Conservation (phyloP, 768 basidiomycete genomes). For the Hemileccinum impolitum region DNA sequence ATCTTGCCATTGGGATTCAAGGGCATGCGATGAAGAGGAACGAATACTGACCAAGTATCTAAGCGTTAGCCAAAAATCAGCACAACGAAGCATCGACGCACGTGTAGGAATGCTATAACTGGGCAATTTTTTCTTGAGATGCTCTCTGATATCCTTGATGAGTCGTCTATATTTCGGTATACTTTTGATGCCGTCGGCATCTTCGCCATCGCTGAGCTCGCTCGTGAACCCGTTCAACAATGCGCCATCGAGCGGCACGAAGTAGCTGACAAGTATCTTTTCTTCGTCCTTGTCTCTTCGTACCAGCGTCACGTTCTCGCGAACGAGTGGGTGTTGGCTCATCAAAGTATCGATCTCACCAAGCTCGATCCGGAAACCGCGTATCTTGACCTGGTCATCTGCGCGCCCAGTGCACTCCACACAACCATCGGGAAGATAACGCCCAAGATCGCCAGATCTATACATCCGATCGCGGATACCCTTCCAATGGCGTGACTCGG, state of each 20-base stretch:
- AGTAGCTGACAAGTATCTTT: slow-evolving; percentile 96
- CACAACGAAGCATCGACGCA: slow-evolving; percentile 39
- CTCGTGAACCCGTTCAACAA: slow-evolving; percentile 67
- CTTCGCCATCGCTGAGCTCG: slow-evolving; percentile 50
- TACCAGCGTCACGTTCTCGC: slow-evolving; percentile 98
- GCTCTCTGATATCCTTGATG: slow-evolving; percentile 91
- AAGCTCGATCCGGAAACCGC: slow-evolving; percentile 97
- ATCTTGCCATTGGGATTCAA: slow-evolving; percentile 99
- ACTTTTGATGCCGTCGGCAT: slow-evolving; percentile 64
- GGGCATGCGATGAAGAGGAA: slow-evolving; percentile 93
- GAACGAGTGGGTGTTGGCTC: slow-evolving; percentile 84
- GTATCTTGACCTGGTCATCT: slow-evolving; percentile 99
- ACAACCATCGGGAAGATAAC: slow-evolving; percentile 86
- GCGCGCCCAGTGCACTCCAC: slow-evolving; percentile 98
- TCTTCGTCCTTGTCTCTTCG: slow-evolving; percentile 98
- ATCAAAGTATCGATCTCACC: slow-evolving; percentile 98
- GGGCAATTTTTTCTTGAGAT: slow-evolving; percentile 95
- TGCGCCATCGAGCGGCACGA: slow-evolving; percentile 80
- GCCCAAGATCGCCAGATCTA: slow-evolving; percentile 92
- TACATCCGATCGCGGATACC: slow-evolving; percentile 98
- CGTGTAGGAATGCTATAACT: slow-evolving; percentile 90
- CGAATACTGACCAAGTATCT: slow-evolving; percentile 61
- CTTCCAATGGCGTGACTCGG: slow-evolving; percentile 84
- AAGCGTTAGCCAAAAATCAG: slow-evolving; percentile 3
- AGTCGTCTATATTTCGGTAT: slow-evolving; percentile 80